Base-by-base conservation (phyloP, 768 basidiomycete species). In the Lyophyllum semitale region DNA sequence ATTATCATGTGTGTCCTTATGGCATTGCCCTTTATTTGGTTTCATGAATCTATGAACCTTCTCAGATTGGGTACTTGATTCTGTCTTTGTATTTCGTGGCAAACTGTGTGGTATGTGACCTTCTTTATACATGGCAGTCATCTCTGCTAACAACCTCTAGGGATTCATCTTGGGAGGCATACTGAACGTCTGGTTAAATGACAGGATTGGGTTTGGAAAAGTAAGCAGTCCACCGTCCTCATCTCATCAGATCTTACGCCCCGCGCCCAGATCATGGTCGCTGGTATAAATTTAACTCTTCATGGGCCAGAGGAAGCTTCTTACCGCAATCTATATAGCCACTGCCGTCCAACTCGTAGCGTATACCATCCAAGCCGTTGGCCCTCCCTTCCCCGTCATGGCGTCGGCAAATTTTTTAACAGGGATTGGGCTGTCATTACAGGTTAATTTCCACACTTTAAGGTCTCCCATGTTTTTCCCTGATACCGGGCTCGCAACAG, bases 311-410 rank as follows among this genome's bases (percentile, higher is more conserved):
- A 20, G 23, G 44, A 9, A 53, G n/a, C 18, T 17, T n/a, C 26
- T 20, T 26, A 18, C 37, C 15, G 9, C n/a, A 1, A 26, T 17
- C 30, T 17, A n/a, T 23, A 30, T 25, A 81, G 80, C 81, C 2
- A 69, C 83, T 0, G 37, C 72, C 23, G 66, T 60, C 7, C 82
- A 83, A 62, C 63, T 77, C 15, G 43, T 73, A 7, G 77, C 73
- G 8, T 86, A 80, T 56, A 65, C 70, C 8, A 67, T 84, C 22
- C 71, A 76, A 53, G 67, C 76, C 1, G 65, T 80, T 7, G 78
- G 71, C 7, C 82, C 79, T 0, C 82, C 84, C 1, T 86, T 84
- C 58, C 78, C 81, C 2, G 66, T 75, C 8, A 77, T 85, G 60
- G 74, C 78, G 18, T 40, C 79, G 13, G 75, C 69, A 1, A 81